phyloP scores from a whole-genome alignment of 345 rosid genomes.

The Gynandropsis gynandra region DNA sequence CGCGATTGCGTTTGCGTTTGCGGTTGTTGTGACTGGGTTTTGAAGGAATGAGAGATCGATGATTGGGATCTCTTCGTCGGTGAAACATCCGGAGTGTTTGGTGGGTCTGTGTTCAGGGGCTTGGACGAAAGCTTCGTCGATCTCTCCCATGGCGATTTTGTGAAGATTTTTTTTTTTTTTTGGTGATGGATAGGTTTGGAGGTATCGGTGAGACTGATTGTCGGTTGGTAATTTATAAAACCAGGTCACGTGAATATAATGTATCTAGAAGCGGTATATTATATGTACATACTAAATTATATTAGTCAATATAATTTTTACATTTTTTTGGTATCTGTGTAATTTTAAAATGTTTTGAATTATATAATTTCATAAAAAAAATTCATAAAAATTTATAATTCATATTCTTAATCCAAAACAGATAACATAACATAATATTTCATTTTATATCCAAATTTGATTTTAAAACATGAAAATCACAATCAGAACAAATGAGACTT shows the following conservation, averaged over 20 bases:
- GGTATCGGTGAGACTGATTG: slow-evolving; percentile 10
- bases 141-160: slow-evolving; percentile 34
- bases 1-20: neutral
- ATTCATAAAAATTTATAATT: too few relatives aligned
- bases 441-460: too few relatives aligned
- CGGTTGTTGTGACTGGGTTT: slow-evolving; percentile 7
- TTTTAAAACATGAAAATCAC: too few relatives aligned
- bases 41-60: slow-evolving; percentile 47
- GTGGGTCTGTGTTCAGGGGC: slow-evolving; percentile 44
- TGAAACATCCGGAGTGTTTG: slow-evolving; percentile 10
- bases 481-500: too few relatives aligned
- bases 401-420: too few relatives aligned
- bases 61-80: slow-evolving; percentile 47
- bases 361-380: too few relatives aligned
- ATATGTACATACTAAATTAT: too few relatives aligned
- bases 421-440: too few relatives aligned
- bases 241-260: slow-evolving; percentile 13
- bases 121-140: slow-evolving; percentile 53
- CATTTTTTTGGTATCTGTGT: too few relatives aligned
- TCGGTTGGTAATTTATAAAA: slow-evolving; percentile 9
- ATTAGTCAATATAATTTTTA: too few relatives aligned
- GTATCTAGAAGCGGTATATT: too few relatives aligned
- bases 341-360: too few relatives aligned
- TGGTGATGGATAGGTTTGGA: slow-evolving; percentile 6
- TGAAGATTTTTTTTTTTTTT: neutral